phyloP scores from a whole-genome alignment of 768 basidiomycete species.

The Auricularia sp. region DNA sequence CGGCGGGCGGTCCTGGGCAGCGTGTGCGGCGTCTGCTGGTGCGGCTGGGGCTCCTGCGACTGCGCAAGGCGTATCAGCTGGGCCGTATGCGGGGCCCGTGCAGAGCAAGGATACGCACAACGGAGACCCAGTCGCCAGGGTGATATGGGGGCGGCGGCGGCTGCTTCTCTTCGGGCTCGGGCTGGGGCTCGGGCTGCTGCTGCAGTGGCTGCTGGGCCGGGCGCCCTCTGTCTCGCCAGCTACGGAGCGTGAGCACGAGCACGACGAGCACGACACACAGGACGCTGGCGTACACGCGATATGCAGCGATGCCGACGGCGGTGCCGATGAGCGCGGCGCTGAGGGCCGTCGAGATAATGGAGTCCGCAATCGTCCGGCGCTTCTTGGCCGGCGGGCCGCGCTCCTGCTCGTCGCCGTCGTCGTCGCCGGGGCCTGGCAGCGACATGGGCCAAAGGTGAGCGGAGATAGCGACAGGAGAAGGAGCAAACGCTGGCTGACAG shows the following conservation, averaged over 20 bases:
- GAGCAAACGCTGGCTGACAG: constrained; percentile 3
- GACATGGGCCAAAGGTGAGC: not conserved
- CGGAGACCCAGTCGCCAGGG: constrained; percentile 39
- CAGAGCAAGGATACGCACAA: not conserved
- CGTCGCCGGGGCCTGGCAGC: constrained; percentile 39
- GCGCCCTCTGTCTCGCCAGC: constrained; percentile 74
- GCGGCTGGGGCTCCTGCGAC: constrained; percentile 20
- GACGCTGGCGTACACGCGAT: constrained; percentile 56
- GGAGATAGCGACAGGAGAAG: constrained; percentile 15
- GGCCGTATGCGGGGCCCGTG: not conserved
- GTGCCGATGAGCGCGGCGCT: constrained; percentile 79
- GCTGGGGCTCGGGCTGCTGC: constrained; percentile 34
- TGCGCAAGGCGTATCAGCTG: constrained; percentile 3
- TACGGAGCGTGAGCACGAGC: constrained; percentile 17
- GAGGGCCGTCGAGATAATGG: constrained; percentile 74
- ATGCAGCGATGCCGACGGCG: constrained; percentile 79
- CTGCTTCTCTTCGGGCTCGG: constrained; percentile 14
- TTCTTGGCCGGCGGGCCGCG: constrained; percentile 54
- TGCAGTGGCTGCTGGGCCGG: constrained; percentile 25
- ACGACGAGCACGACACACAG: not conserved
- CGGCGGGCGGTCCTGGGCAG: constrained; percentile 28
- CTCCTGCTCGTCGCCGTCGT: not conserved
- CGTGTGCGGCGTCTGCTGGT: constrained; percentile 17
- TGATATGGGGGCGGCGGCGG: constrained; percentile 9
- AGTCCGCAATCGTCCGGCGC: constrained; percentile 70